Evolutionary conservation across 2,329 filamentous ascomycete species (phyloP).

Genomic region (Lecanicillium sp.): DNA sequence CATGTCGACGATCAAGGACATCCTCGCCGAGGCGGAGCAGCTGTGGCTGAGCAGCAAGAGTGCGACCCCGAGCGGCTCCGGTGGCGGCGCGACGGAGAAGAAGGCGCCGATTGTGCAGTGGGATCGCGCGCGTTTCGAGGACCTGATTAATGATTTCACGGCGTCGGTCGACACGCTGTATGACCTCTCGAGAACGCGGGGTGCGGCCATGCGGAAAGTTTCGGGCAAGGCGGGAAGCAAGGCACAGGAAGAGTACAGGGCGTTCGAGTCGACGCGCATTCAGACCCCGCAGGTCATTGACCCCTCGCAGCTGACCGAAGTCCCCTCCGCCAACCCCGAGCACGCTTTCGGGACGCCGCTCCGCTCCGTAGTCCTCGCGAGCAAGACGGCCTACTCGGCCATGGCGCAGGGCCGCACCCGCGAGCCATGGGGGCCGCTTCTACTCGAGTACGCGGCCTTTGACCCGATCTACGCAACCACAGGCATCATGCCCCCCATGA

Average conservation of each 20-base stretch:
- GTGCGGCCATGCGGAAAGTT: conserved; percentile 26
- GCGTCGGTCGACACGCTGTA: conserved; percentile 75
- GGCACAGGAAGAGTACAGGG: conserved; percentile 39
- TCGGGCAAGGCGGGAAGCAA: conserved; percentile 23
- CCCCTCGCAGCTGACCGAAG: conserved; percentile 44
- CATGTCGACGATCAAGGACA: conserved; percentile 74
- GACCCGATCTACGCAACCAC: conserved; percentile 57
- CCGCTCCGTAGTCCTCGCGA: conserved; percentile 44
- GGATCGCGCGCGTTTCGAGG: conserved; percentile 68
- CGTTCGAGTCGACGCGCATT: conserved; percentile 55
- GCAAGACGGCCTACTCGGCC: conserved; percentile 46
- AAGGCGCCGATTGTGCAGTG: conserved; percentile 55
- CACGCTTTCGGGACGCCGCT: conserved; percentile 25
- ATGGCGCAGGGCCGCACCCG: conserved; percentile 36
- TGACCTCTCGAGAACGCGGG: conserved; percentile 63
- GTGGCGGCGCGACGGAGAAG: conserved; percentile 40
- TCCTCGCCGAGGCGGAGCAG: conserved; percentile 67
- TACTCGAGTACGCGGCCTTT: conserved; percentile 66
- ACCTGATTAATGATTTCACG: conserved; percentile 67
- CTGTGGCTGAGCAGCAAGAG: conserved; percentile 59
- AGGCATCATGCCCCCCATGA: conserved; percentile 58
- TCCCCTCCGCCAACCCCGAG: conserved; percentile 36
- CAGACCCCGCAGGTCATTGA: conserved; percentile 56
- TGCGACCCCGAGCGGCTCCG: conserved; percentile 30
- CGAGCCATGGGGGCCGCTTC: conserved; percentile 48